Percentiles rank a stretch among this genome's conserved stretches.
phyloP scores from a whole-genome alignment of 116 monocot species.

The Dioscorea cayenensis region DNA sequence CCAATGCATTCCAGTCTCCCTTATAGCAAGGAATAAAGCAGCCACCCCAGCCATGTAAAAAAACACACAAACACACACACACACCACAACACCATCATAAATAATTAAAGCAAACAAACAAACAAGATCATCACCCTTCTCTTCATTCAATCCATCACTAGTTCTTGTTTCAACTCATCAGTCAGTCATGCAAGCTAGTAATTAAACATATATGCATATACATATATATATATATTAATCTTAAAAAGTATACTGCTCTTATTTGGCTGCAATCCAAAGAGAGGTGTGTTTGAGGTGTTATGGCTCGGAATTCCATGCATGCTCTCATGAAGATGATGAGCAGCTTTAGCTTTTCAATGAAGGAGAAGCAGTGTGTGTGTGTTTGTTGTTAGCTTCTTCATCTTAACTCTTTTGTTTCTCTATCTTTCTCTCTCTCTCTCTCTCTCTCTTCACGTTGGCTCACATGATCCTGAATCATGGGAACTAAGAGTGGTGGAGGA shows the following conservation, averaged over 20 bases:
- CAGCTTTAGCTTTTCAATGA: background rate
- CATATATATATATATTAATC: no score
- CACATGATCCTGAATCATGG: background rate
- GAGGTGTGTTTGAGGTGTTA: background rate
- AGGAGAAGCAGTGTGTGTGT: background rate
- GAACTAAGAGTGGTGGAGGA: no score
- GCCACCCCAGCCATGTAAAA: slow-evolving; percentile 1
- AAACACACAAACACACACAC: background rate
- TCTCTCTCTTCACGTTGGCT: slow-evolving; percentile 3
- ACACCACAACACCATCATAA: background rate
- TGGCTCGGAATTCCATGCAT: slow-evolving; percentile 1
- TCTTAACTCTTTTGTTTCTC: background rate
- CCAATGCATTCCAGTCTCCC: slow-evolving; percentile 34
- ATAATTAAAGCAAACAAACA: background rate
- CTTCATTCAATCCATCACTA: no score
- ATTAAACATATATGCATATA: background rate
- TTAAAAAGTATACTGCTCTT: background rate
- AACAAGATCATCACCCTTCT: background rate
- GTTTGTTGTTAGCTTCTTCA: background rate
- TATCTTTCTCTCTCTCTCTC: no score
- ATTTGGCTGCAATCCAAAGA: background rate
- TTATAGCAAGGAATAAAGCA: slow-evolving; percentile 1
- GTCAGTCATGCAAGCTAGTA: background rate
- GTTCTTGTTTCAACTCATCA: no score
- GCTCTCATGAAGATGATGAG: background rate